A percentile compares a stretch with the other conserved stretches of the same genome.
Conservation (phyloP, 805 yeast genomes). For the Grigorovia yakushimaensis region DNA sequence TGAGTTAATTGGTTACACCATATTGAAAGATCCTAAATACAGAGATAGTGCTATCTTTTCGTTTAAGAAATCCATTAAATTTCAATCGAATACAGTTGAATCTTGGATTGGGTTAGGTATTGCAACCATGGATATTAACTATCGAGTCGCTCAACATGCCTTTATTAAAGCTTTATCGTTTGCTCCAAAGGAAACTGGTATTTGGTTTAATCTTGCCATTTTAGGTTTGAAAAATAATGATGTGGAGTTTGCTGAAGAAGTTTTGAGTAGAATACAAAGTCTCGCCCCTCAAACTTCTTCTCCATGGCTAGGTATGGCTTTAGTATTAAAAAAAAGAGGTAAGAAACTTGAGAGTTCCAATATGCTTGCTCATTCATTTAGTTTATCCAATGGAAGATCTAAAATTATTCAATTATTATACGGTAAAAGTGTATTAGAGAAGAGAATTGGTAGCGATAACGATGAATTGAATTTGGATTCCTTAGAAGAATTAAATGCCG, state of each 20-base stretch:
- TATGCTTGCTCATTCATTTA: conserved; percentile 68
- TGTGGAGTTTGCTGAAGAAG: conserved; percentile 57
- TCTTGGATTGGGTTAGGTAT: conserved; percentile 82
- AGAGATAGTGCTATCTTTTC: conserved; percentile 46
- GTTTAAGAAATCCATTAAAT: conserved; percentile 57
- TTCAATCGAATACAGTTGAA: conserved; percentile 59
- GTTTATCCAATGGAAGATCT: conserved; percentile 64
- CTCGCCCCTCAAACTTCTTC: conserved; percentile 64
- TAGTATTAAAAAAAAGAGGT: conserved; percentile 45
- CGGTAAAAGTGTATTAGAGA: conserved; percentile 47
- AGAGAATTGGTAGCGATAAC: conserved; percentile 34
- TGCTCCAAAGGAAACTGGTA: conserved; percentile 53
- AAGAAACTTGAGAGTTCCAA: conserved; percentile 41
- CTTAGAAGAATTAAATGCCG: conserved; percentile 56
- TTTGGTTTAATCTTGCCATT: conserved; percentile 79
- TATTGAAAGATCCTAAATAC: conserved; percentile 21
- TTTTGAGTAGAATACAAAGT: conserved; percentile 67
- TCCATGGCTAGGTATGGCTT: conserved; percentile 84
- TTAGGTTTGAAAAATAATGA: conserved; percentile 65
- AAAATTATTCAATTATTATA: conserved; percentile 63
- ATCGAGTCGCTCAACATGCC: conserved; percentile 83
- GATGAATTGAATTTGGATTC: conserved; percentile 48
- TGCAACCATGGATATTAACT: conserved; percentile 52
- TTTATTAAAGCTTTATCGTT: conserved; percentile 71
- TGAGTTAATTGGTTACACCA: conserved; percentile 39